Evolutionary conservation across 345 rosid species (phyloP), one percentile per base, ranked within the genome.

Genomic region (Citrus medica): DNA sequence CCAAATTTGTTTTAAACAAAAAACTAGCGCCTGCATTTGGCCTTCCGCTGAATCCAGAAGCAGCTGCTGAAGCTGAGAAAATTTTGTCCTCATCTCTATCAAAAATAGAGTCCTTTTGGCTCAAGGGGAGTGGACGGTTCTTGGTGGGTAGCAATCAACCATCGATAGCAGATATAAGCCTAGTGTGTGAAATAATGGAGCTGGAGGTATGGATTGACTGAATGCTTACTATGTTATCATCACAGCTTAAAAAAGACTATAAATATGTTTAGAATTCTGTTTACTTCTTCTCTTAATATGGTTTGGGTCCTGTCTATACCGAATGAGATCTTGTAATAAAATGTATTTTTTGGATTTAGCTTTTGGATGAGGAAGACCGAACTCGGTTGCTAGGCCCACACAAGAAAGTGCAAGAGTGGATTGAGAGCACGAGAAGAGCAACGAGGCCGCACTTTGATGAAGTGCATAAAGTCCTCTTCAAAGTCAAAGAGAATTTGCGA

Each of bases 101-200:
- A 42, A 84, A 68, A 79, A 83, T 95, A 40, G 98, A 93, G 84
- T 85, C 94, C 22, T 55, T 91, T 62, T 92, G 98, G 98, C 95
- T 95, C 60, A 88, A 88, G 74, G 93, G 90, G 24, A 88, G 84
- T 79, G 91, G 91, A 19, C 86, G 83, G 55, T 95, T 90, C 85
- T 79, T 92, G 86, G 77, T 91, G 5, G 95, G 94, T 73, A 84
- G 92, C 79, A 89, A 90, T 86, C 97, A 91, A 76, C 95, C 95
- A 66, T 88, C 97, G 22, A 87, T 95, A 78, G 98, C 97, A 69
- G 98, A 95, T 81, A 86, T 95, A 56, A 90, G 92, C 89, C 93
- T 95, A 32, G 92, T 89, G 7, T 95, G 98, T 78, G 95, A 93
- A 80, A 78, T 95, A 78, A 92, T 83, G 92, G 92, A 92, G 79